Evolutionary conservation across 192 early-diverging fungal species (phyloP), one percentile per base, ranked within the genome.

Genomic region (Gigaspora rosea): DNA sequence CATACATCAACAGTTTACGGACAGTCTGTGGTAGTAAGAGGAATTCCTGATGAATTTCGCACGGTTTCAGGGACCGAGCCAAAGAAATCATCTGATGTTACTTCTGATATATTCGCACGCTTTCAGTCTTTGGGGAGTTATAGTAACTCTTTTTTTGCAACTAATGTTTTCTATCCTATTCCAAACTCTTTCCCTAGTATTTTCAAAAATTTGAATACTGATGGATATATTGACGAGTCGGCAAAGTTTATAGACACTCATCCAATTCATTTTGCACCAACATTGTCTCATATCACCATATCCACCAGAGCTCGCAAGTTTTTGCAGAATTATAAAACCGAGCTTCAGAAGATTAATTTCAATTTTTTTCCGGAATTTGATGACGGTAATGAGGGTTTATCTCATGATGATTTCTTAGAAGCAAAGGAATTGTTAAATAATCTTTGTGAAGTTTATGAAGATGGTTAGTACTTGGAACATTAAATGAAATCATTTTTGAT

Each of bases 161-260:
- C 83, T 1, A 50, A 75, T 2, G 18, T 82, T 10, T 59, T 73
- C 33, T 85, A 80, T 18, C 83, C 79, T 9, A 81, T 85, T 52
- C 81, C 83, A 48, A 80, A 80, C 9, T 85, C 83, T 0, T 85
- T 79, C 67, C 83, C 83, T 10, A 79, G 77, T 0, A 78, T 82
- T 36, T 85, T 85, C 65, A 78, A 77, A 32, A 47, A 64, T 16
- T 56, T 85, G 16, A 85, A 76, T 8, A 6, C n/a, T 3, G 67
- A 85, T 20, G 83, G 83, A 1, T 79, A 81, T 32, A 27, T 65
- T 36, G 51, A 75, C n/a, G 12, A 27, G 27, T 72, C 52, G 8
- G 18, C 52, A 33, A 54, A 47, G 11, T 51, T 4, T 46, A n/a
- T n/a, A 27, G 10, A 54, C n/a, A 41, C 6, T 16, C 15, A 2